Evolutionary conservation across 2,329 filamentous ascomycete genomes (phyloP).

Genomic region (Colletotrichum simmondsii): DNA sequence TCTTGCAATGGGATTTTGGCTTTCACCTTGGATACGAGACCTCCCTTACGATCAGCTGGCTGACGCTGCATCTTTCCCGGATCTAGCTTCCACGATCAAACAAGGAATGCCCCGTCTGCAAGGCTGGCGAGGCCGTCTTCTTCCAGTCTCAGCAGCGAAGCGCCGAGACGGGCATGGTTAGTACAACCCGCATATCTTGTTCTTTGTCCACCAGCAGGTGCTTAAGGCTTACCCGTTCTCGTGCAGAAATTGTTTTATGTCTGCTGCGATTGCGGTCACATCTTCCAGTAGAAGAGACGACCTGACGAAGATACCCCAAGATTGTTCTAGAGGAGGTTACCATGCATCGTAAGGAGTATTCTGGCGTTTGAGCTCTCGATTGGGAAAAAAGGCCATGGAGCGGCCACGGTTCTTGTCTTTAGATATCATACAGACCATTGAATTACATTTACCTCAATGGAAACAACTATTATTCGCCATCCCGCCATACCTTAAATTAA

Average conservation of each 20-base stretch:
- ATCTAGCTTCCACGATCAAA: slow-evolving; percentile 89
- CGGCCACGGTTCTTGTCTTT: slow-evolving; percentile 3
- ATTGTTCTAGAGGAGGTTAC: not conserved
- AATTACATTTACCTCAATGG: not conserved
- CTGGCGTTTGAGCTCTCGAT: slow-evolving; percentile 13
- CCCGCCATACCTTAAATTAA: not conserved
- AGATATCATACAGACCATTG: not conserved
- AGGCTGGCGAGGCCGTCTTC: slow-evolving; percentile 91
- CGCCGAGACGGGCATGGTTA: slow-evolving; percentile 97
- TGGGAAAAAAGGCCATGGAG: slow-evolving; percentile 9
- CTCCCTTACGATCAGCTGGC: slow-evolving; percentile 45
- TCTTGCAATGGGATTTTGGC: slow-evolving; percentile 32
- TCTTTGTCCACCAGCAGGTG: not conserved
- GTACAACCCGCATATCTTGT: slow-evolving; percentile 42
- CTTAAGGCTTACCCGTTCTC: slow-evolving; percentile 38
- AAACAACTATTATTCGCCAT: not conserved
- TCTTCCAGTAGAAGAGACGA: slow-evolving; percentile 68
- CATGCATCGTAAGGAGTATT: slow-evolving; percentile 29
- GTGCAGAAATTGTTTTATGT: slow-evolving; percentile 89
- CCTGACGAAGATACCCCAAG: slow-evolving; percentile 40
- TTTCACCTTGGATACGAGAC: slow-evolving; percentile 35
- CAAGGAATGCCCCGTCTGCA: slow-evolving; percentile 86
- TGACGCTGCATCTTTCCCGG: slow-evolving; percentile 51
- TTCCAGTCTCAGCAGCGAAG: slow-evolving; percentile 99
- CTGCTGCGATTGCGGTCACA: slow-evolving; percentile 92